Conservation (phyloP, 2,329 filamentous ascomycete species). For the Torrubiella hemipterigena region DNA sequence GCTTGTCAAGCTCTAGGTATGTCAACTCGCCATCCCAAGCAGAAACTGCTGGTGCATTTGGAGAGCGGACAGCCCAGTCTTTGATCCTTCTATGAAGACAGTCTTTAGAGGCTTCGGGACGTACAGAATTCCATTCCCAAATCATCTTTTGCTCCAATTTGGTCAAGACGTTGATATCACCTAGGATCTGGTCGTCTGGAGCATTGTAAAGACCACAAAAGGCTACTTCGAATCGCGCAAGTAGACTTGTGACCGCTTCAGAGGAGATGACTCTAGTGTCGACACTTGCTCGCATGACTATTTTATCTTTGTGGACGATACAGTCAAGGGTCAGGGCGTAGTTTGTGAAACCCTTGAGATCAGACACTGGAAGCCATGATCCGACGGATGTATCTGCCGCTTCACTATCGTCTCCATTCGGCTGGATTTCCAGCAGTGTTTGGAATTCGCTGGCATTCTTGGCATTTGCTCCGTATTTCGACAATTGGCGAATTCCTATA, state of each 20-base stretch:
- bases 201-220: neutral
- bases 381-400: too few relatives aligned
- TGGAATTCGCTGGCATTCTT: conserved; percentile 13
- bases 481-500: conserved; percentile 13
- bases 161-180: neutral
- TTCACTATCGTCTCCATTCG: too few relatives aligned
- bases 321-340: neutral
- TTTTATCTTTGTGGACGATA: neutral
- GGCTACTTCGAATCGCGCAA: neutral
- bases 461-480: conserved; percentile 7
- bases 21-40: conserved; percentile 12
- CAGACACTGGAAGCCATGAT: too few relatives aligned
- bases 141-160: neutral
- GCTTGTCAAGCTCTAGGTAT: conserved; percentile 21
- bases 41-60: neutral
- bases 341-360: neutral
- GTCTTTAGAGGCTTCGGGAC: neutral
- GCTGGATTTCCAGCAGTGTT: conserved; percentile 16
- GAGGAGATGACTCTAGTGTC: neutral
- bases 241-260: neutral
- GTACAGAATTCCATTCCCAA: neutral
- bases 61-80: too few relatives aligned
- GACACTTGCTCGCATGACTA: neutral
- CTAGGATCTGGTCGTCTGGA: neutral
- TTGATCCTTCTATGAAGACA: neutral